Percentiles rank a stretch among this genome's conserved stretches.
Evolutionary conservation across 805 yeast genomes (phyloP).

Genomic region (Ogataea thermomethanolica): DNA sequence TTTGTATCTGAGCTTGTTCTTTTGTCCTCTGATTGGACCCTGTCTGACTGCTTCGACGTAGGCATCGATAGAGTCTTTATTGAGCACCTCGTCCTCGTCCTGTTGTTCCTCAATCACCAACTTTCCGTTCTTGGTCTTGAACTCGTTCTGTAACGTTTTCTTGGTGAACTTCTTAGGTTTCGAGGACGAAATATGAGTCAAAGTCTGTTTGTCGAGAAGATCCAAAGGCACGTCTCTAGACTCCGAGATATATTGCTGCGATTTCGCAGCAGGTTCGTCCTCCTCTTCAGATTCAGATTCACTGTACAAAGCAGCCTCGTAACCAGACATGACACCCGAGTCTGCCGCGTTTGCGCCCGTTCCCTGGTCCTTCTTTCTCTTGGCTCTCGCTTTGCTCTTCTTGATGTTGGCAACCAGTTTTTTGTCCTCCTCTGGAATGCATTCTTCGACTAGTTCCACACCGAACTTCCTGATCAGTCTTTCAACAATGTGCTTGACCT

Average conservation of each 20-base stretch:
- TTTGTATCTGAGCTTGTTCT: conserved; percentile 84
- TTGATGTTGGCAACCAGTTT: conserved; percentile 81
- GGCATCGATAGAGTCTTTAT: conserved; percentile 72
- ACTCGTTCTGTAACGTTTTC: conserved; percentile 38
- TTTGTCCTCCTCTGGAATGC: conserved; percentile 87
- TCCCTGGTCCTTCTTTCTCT: conserved; percentile 57
- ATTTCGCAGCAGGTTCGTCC: conserved; percentile 29
- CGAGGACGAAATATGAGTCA: conserved; percentile 85
- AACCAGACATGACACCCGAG: conserved; percentile 69
- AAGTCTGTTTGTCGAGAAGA: conserved; percentile 77
- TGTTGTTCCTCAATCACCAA: conserved; percentile 55
- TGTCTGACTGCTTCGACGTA: conserved; percentile 90
- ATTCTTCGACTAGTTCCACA: conserved; percentile 72
- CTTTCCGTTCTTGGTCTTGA: conserved; percentile 62
- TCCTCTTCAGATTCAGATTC: conserved; percentile 56
- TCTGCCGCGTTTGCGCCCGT: conserved; percentile 19
- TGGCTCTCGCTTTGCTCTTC: conserved; percentile 80
- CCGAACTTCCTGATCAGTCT: conserved; percentile 88
- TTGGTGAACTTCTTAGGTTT: conserved; percentile 63
- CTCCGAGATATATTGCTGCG: conserved; percentile 71
- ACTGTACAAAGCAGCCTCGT: conserved; percentile 85
- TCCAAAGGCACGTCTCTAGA: conserved; percentile 75
- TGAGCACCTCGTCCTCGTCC: conserved; percentile 45
- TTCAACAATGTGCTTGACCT: conserved; percentile 90
- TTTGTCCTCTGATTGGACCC: conserved; percentile 93